Percentiles rank a stretch among this genome's conserved stretches.
These are phyloP conservation scores for Knufia fluminis DNA, from an alignment of 2,329 filamentous ascomycete genomes.

Conservation along the genomic window DNA sequence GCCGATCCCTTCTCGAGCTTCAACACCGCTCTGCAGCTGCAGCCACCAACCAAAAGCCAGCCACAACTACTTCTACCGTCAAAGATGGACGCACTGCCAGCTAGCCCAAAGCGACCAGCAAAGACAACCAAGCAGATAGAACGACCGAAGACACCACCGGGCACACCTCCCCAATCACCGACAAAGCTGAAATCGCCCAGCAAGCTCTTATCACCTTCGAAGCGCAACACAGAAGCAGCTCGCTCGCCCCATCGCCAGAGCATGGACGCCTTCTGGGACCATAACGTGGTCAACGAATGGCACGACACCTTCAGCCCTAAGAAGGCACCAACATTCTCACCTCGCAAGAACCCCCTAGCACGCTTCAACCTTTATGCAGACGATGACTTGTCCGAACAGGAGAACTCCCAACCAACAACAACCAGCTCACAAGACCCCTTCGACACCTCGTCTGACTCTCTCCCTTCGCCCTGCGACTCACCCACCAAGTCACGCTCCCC, in stretches of 20 bases:
- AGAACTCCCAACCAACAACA: conserved; percentile 26
- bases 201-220: conserved; percentile 39
- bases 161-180: conserved; percentile 28
- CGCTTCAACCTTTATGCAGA: conserved; percentile 30
- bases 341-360: conserved; percentile 15
- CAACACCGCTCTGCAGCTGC: not conserved
- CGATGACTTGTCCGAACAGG: conserved; percentile 21
- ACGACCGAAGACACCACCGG: conserved; percentile 32
- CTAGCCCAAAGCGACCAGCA: conserved; percentile 9
- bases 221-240: conserved; percentile 36
- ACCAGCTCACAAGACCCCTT: conserved; percentile 31
- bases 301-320: conserved; percentile 46
- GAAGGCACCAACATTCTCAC: conserved; percentile 29
- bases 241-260: conserved; percentile 42
- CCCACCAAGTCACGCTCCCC: conserved; percentile 21
- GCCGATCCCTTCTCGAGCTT: not conserved
- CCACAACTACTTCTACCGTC: not conserved
- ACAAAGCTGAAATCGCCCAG: conserved; percentile 22
- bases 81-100: not conserved
- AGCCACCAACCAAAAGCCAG: not conserved
- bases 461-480: conserved; percentile 19
- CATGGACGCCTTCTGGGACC: conserved; percentile 47
- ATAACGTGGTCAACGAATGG: conserved; percentile 44
- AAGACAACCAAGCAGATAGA: conserved; percentile 9
- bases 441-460: conserved; percentile 29